Evolutionary conservation across 371 early-diverging fungal genomes (phyloP).

Genomic region (Saksenaea oblongispora): DNA sequence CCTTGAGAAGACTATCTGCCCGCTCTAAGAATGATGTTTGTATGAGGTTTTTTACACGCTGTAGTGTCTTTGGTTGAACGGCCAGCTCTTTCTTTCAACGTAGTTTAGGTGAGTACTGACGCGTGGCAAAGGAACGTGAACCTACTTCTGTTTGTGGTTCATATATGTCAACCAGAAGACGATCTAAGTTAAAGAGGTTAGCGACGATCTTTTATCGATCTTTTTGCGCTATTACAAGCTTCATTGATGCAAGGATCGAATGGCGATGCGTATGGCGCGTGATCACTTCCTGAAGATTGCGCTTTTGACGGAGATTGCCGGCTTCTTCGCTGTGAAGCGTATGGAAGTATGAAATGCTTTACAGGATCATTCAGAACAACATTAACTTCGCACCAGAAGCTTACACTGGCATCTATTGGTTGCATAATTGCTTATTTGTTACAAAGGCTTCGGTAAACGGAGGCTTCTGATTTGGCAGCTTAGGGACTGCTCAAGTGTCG

Average conservation of each 20-base stretch:
- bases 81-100: constrained; percentile 17
- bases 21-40: constrained; percentile 8
- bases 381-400: background rate
- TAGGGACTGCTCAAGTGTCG: background rate
- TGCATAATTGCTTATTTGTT: background rate
- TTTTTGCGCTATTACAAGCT: background rate
- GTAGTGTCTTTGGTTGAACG: constrained; percentile 19
- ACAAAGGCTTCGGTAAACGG: background rate
- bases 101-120: background rate
- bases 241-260: background rate
- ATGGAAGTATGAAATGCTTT: background rate
- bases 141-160: constrained; percentile 25
- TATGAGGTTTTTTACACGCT: constrained; percentile 17
- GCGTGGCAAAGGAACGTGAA: background rate
- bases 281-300: background rate
- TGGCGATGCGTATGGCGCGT: background rate
- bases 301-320: background rate
- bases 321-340: background rate
- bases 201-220: background rate
- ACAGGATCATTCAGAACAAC: background rate
- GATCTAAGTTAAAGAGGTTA: background rate
- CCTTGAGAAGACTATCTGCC: constrained; percentile 5
- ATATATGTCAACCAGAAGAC: constrained; percentile 36
- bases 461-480: background rate
- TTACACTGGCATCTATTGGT: background rate